These are phyloP conservation scores for Cutaneotrichosporon spelunceum DNA, from an alignment of 1,284 basidiomycete genomes.

Conservation along the genomic window DNA sequence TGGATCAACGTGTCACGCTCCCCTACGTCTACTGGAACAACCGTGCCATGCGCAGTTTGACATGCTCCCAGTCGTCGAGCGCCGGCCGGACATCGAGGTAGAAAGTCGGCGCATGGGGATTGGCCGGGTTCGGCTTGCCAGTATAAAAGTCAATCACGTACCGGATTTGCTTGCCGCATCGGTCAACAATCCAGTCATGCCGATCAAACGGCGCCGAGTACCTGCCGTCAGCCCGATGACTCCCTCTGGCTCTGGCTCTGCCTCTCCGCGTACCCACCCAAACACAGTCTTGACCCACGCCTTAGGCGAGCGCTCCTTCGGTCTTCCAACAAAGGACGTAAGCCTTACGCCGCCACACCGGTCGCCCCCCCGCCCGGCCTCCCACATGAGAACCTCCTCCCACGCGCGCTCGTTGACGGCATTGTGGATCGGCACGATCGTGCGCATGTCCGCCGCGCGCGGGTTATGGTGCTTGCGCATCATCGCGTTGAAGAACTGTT, in stretches of 20 bases:
- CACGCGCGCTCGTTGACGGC: slow-evolving; percentile 98
- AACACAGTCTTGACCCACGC: slow-evolving; percentile 77
- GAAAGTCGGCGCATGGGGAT: slow-evolving; percentile 59
- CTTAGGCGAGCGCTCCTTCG: slow-evolving; percentile 63
- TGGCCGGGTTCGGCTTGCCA: slow-evolving; percentile 59
- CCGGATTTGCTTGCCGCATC: slow-evolving; percentile 79
- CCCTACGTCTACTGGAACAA: slow-evolving; percentile 30
- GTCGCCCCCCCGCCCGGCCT: slow-evolving; percentile 71
- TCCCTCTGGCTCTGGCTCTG: neutral
- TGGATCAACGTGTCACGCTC: too few species aligned
- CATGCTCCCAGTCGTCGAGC: slow-evolving; percentile 82
- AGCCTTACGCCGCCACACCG: slow-evolving; percentile 67
- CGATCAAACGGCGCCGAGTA: slow-evolving; percentile 94
- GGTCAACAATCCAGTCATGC: slow-evolving; percentile 95
- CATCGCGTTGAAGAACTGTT: slow-evolving; percentile 95
- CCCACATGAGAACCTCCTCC: slow-evolving; percentile 87
- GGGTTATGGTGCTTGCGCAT: slow-evolving; percentile 82
- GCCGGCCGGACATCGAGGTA: slow-evolving; percentile 93
- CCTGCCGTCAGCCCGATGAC: slow-evolving; percentile 52
- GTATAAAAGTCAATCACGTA: slow-evolving; percentile 99
- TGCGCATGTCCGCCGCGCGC: slow-evolving; percentile 79
- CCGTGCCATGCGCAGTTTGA: slow-evolving; percentile 62
- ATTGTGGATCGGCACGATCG: slow-evolving; percentile 97
- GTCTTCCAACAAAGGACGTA: slow-evolving; percentile 53
- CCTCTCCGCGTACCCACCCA: slow-evolving; percentile 63